Conservation (phyloP, 305 asterid genomes). For the Solanum hybrid region DNA sequence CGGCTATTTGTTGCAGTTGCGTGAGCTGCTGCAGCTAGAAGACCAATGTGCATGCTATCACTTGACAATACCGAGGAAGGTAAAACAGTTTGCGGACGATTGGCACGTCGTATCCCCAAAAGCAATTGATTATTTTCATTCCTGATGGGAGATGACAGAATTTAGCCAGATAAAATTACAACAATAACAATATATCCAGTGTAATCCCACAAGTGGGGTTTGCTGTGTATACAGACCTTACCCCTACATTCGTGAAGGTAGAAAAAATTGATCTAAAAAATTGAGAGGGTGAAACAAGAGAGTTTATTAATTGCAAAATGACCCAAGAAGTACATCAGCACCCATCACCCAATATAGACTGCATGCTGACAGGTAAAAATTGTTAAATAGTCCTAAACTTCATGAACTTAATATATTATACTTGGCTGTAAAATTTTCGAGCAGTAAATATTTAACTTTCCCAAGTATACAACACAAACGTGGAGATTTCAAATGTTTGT, state of each 20-base stretch:
- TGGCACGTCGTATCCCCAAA: conserved; percentile 91
- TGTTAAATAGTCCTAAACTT: neutral
- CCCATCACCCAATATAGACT: neutral
- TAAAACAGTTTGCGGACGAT: conserved; percentile 82
- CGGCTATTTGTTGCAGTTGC: conserved; percentile 94
- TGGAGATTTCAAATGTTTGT: neutral
- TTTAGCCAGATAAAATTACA: neutral
- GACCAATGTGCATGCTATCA: conserved; percentile 98
- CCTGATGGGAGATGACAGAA: conserved; percentile 30
- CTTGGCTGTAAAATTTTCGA: neutral
- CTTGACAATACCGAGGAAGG: conserved; percentile 92
- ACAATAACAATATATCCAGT: neutral
- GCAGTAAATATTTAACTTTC: neutral
- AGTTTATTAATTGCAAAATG: neutral
- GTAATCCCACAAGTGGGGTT: neutral
- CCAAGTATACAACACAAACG: neutral
- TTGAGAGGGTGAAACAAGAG: neutral
- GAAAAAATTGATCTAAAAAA: neutral
- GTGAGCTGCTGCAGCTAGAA: conserved; percentile 97
- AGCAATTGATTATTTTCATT: conserved; percentile 79
- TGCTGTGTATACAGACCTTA: neutral
- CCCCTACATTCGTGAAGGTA: neutral
- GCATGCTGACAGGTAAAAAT: neutral
- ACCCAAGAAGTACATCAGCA: neutral
- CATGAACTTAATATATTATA: neutral